phyloP scores from a whole-genome alignment of 441 rosid genomes.

The Geranium incanum region DNA sequence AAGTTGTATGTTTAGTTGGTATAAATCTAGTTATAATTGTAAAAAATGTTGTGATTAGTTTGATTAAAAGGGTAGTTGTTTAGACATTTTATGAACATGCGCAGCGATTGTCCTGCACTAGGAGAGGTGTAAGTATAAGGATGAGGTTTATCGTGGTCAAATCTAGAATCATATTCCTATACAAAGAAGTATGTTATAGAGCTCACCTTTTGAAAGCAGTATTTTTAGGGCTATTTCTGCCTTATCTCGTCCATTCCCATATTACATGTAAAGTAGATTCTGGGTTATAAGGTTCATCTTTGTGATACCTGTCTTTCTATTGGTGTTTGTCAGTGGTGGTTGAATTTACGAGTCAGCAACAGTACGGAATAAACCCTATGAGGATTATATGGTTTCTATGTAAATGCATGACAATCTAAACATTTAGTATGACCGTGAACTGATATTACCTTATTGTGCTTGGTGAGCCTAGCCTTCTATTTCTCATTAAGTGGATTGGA shows the following conservation, averaged over 20 bases:
- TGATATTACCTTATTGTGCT: background rate
- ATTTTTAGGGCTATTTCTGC: too few relatives aligned
- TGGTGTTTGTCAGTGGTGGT: background rate
- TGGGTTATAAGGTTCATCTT: background rate
- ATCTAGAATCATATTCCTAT: too few relatives aligned
- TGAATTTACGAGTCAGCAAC: background rate
- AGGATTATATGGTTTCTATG: background rate
- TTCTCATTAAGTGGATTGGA: background rate
- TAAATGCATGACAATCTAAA: background rate
- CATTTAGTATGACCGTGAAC: background rate
- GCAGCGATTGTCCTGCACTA: too few relatives aligned
- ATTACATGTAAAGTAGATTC: background rate
- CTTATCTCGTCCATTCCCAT: background rate
- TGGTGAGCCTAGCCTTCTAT: background rate
- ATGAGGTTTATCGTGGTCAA: too few relatives aligned
- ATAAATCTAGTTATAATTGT: too few relatives aligned
- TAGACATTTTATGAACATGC: too few relatives aligned
- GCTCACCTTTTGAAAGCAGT: too few relatives aligned
- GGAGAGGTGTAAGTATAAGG: too few relatives aligned
- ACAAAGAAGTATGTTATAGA: too few relatives aligned
- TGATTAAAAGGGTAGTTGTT: too few relatives aligned
- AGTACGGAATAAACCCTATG: background rate
- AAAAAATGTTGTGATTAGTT: too few relatives aligned
- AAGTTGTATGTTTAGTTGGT: too few relatives aligned
- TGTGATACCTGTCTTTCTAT: background rate